These are phyloP conservation scores for Ceratocystis albifundus DNA, from an alignment of 2,329 filamentous ascomycete genomes.

Conservation along the genomic window DNA sequence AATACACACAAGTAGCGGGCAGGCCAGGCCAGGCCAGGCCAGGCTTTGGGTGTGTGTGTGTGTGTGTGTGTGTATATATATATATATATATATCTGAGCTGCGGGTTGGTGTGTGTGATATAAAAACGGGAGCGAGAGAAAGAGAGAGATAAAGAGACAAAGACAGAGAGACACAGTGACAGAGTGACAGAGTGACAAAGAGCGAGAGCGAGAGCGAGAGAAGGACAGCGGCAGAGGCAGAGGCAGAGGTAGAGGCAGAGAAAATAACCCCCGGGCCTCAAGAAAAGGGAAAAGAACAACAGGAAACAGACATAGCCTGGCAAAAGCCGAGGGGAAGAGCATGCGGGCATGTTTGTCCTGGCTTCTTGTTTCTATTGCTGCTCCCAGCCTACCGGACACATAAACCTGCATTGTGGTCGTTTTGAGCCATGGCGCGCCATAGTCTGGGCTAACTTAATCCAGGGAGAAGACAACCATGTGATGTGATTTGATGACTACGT, in stretches of 20 bases:
- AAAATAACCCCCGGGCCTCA: neutral
- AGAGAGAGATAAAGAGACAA: too few species aligned
- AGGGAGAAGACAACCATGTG: neutral
- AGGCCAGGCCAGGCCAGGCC: too few species aligned
- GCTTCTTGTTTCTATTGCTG: conserved; percentile 5
- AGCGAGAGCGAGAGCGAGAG: neutral
- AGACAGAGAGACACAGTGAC: too few species aligned
- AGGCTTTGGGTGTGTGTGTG: too few species aligned
- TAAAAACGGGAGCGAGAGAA: neutral
- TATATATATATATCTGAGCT: too few species aligned
- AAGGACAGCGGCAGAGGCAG: too few species aligned
- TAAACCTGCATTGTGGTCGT: conserved; percentile 21
- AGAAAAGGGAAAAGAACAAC: conserved; percentile 9
- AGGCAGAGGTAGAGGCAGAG: neutral
- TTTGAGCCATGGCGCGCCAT: conserved; percentile 22
- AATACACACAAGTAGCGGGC: neutral
- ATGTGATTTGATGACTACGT: too few species aligned
- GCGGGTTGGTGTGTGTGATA: neutral
- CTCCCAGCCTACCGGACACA: conserved; percentile 20
- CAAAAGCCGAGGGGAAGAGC: neutral
- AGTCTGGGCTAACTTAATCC: conserved; percentile 14
- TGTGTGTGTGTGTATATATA: too few species aligned
- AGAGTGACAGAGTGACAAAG: too few species aligned
- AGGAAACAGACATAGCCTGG: conserved; percentile 1
- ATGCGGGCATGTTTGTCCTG: neutral